Evolutionary conservation across 148 eudicot species (phyloP), one percentile per base, ranked within the genome.

Genomic region (Diospyros kaki): DNA sequence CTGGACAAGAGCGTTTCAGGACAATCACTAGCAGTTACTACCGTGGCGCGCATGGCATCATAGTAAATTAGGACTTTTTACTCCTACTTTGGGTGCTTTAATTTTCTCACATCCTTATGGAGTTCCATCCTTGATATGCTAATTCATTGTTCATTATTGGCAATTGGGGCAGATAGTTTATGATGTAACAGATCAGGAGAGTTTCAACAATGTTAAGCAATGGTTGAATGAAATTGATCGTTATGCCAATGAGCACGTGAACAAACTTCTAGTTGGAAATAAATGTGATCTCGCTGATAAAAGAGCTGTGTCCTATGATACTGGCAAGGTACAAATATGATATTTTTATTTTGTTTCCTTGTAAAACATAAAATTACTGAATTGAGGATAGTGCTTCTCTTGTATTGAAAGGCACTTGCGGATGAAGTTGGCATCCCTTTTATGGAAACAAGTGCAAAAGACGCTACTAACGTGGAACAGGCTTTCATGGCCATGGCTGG

Each of bases 221-320:
- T 80, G 82, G 82, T 63, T 80, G 72, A 80, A 50, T 75, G 82
- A 80, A 64, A 80, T 80, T 69, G 82, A 80, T 59, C 82, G 82
- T 8, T 80, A 80, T 56, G 78, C 82, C 55, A 80, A 69, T 56
- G 82, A 75, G 78, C 75, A 66, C 56, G 78, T 80, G 5, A 77
- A 75, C 75, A 80, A 80, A 63, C 82, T 80, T 39, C 76, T 80
- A 46, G 82, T 80, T 63, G 82, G 82, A 70, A 68, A 68, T 11
- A 68, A 68, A 70, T 66, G 66, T 63, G 78, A 79, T 9, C 62
- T 79, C 58, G 62, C 82, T 58, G 72, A 73, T 52, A 80, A 69
- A 64, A 75, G 65, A 75, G 82, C 51, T 38, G 82, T 80, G 39
- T 75, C 82, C 12, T 74, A 69, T 14, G 82, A 80, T 38, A 46